Evolutionary conservation across 129 eudicot genomes (phyloP), one percentile per base, ranked within the genome.

Genomic region (Flaveria trinervia): DNA sequence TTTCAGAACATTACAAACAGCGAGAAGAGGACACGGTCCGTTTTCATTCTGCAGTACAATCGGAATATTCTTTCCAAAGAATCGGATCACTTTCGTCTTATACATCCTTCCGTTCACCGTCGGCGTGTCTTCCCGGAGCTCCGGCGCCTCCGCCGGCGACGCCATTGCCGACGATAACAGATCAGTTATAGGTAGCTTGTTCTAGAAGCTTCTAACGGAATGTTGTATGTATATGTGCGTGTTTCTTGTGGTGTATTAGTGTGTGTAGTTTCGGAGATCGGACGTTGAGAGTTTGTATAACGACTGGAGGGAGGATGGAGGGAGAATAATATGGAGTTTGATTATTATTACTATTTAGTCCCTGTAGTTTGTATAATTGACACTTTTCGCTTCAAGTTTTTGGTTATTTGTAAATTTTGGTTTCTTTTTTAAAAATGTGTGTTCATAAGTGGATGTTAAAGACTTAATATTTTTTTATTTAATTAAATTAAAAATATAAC

Each of bases 1-100:
- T 7, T 56, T 56, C 0, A 65, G 70, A 80, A n/a, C 6, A 55
- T 80, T 88, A 94, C 98, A 94, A 73, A 94, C 89, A 33, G 97
- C 96, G 70, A 94, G 84, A 79, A 94, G 96, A 72, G 98, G 98
- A 75, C 98, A 94, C 16, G 97, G 97, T 43, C 97, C 98, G 76
- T 91, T 91, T 73, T 84, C 90, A 81, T 89, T 91, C 56, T 94
- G 97, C 71, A 94, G 93, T 75, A 94, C 68, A 77, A 94, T 87
- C 7, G 93, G 93, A 7, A 90, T 83, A 14, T 83, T 74, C 23
- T 89, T 83, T 6, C 92, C 93, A 1, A 85, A 74, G 79, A 94
- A 94, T 68, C 91, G 93, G 1, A 94, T 89, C 1, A 71, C 48
- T 74, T 91, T 94, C 30, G 93, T 94, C 84, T 74, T 83, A 84